phyloP scores from a whole-genome alignment of 2,329 filamentous ascomycete species.

The Myriosclerotinia scirpicola region DNA sequence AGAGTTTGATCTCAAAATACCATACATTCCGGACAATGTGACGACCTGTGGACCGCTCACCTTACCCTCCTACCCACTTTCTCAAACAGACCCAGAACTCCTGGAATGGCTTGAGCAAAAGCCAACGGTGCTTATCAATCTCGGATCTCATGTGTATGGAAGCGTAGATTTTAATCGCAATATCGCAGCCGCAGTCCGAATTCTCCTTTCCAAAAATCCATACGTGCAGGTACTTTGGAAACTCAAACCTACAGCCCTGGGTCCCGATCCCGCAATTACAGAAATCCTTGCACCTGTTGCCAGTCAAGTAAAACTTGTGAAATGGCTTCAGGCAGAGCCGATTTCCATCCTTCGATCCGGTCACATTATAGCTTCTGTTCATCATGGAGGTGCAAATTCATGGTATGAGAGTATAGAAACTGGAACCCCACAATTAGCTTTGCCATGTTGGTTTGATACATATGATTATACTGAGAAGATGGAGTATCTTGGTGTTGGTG shows the following conservation, averaged over 20 bases:
- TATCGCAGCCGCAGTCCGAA: constrained; percentile 43
- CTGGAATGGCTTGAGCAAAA: constrained; percentile 45
- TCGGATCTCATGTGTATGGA: constrained; percentile 44
- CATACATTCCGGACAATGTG: constrained; percentile 46
- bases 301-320: constrained; percentile 43
- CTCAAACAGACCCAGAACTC: constrained; percentile 46
- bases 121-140: constrained; percentile 50
- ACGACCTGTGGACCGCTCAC: constrained; percentile 51
- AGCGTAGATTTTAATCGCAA: constrained; percentile 41
- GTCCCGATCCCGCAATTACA: constrained; percentile 22
- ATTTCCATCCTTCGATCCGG: constrained; percentile 42
- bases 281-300: constrained; percentile 5
- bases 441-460: constrained; percentile 50
- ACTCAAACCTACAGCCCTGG: constrained; percentile 31
- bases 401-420: constrained; percentile 47
- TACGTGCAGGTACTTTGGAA: constrained; percentile 43
- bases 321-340: constrained; percentile 47
- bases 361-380: constrained; percentile 41
- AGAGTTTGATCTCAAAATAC: constrained; percentile 43
- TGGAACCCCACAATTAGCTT: constrained; percentile 48
- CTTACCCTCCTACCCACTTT: constrained; percentile 40
- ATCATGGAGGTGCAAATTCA: constrained; percentile 46
- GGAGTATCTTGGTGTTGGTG: constrained; percentile 47
- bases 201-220: constrained; percentile 40
- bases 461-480: constrained; percentile 48